These are phyloP conservation scores for Ogataea pini DNA, from an alignment of 805 yeast genomes.

Conservation along the genomic window DNA sequence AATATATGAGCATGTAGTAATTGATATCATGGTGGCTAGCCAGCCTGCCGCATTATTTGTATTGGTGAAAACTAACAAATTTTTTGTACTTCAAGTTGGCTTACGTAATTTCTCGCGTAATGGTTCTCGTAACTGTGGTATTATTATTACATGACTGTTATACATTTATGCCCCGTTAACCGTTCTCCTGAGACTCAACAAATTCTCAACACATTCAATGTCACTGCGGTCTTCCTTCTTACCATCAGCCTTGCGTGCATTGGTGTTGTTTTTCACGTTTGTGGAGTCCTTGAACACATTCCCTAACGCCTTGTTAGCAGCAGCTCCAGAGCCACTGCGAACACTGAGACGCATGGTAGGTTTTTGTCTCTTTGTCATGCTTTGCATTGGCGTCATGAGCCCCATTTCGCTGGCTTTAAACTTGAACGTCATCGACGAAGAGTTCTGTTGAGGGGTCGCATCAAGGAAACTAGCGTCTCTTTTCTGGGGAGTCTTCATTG, in stretches of 20 bases:
- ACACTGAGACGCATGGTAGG: slow-evolving; percentile 32
- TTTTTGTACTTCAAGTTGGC: background rate
- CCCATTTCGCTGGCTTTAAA: slow-evolving; percentile 37
- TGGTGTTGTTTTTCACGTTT: slow-evolving; percentile 16
- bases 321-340: slow-evolving; percentile 6
- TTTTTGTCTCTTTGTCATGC: slow-evolving; percentile 31
- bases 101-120: background rate
- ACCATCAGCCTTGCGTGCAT: background rate
- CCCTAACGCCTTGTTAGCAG: slow-evolving; percentile 15
- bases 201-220: slow-evolving; percentile 41
- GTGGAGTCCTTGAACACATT: slow-evolving; percentile 28
- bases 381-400: slow-evolving; percentile 31
- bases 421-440: slow-evolving; percentile 37
- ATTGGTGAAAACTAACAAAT: too few relatives aligned
- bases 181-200: slow-evolving; percentile 38
- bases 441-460: slow-evolving; percentile 10
- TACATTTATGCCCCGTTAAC: slow-evolving; percentile 3
- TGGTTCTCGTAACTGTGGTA: background rate
- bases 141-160: background rate
- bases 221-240: slow-evolving; percentile 17
- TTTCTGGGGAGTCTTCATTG: slow-evolving; percentile 22
- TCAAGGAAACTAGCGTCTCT: slow-evolving; percentile 8
- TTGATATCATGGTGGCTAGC: too few relatives aligned
- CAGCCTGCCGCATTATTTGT: too few relatives aligned
- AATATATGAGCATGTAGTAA: too few relatives aligned